Percentiles rank a stretch among this genome's conserved stretches.
Conservation (phyloP, 2,329 filamentous ascomycete species). For the Beauveria sp. region DNA sequence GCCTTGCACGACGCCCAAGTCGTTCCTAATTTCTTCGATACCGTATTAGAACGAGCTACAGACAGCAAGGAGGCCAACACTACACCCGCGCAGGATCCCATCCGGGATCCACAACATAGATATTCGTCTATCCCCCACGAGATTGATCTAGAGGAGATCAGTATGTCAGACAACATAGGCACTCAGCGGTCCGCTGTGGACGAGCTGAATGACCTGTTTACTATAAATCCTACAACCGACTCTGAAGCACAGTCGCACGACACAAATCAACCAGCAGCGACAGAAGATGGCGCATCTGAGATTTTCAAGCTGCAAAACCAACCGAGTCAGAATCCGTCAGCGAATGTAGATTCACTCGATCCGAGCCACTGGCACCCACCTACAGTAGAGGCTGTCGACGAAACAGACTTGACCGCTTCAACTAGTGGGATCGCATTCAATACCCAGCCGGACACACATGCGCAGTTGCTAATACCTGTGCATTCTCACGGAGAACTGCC, state of each 20-base stretch:
- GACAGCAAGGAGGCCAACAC: slow-evolving; percentile 13
- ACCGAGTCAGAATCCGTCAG: background rate
- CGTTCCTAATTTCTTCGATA: slow-evolving; percentile 14
- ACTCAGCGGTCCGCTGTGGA: slow-evolving; percentile 10
- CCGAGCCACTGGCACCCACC: slow-evolving; percentile 6
- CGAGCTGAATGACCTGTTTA: slow-evolving; percentile 11
- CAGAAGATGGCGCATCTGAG: background rate
- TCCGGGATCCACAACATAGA: background rate
- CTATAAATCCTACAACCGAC: background rate
- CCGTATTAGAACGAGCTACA: slow-evolving; percentile 12
- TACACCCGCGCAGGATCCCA: background rate
- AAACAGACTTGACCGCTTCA: background rate
- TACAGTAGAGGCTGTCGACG: background rate
- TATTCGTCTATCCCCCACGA: background rate
- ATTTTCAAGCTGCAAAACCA: background rate
- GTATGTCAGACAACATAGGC: background rate
- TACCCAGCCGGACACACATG: background rate
- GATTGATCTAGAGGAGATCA: background rate
- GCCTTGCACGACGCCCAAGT: slow-evolving; percentile 23
- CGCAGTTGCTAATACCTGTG: background rate
- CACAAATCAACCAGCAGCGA: background rate
- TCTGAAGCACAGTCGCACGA: background rate
- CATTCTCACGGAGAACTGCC: background rate
- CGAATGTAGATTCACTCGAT: background rate
- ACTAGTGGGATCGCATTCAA: slow-evolving; percentile 1